Evolutionary conservation across 495 filamentous ascomycete genomes (phyloP), one percentile per base, ranked within the genome.

Genomic region (Aspergillus coremiiformis): DNA sequence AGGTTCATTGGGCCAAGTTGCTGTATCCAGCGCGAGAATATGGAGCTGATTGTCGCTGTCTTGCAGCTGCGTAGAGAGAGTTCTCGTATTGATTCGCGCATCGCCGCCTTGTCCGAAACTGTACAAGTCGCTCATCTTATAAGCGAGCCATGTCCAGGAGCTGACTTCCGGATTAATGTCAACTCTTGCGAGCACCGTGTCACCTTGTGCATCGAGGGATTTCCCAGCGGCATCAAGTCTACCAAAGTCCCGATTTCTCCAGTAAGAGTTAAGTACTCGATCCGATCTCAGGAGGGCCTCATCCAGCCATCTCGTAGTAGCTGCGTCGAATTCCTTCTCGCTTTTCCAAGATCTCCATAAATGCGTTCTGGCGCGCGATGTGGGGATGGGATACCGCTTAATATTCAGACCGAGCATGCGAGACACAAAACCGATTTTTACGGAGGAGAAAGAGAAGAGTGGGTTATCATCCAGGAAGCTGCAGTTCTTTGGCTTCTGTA

Each of bases 61-160:
- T 19, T 74, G 70, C 79, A 57, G 84, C 82, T 3, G 63, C 57
- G 35, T 66, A 59, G 47, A 71, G 61, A 49, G 72, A 65, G 72
- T 72, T 12, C 69, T 57, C 0, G 69, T 75, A 14, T 70, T 67
- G 29, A 73, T 62, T 30, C 73, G 66, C 5, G 72, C 69, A 45
- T 84, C 81, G 27, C 78, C 79, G 11, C 82, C 79, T 56, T 79
- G 75, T n/a, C 82, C 81, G 58, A 85, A 84, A 57, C 77, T 80
- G 62, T 79, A 79, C n/a, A 84, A 63, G 65, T 85, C 82, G 21
- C 77, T 75, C 9, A 80, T 70, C 58, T 82, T 83, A 58, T 82
- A 73, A 6, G 82, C 81, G 7, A 84, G 60, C 1, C 78, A 72
- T 19, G 68, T 81, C 78, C 76, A 83, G 32, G 66, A 73, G 53